Evolutionary conservation across 192 early-diverging fungal species (phyloP), one percentile per base, ranked within the genome.

Genomic region (Lobosporangium transversale): DNA sequence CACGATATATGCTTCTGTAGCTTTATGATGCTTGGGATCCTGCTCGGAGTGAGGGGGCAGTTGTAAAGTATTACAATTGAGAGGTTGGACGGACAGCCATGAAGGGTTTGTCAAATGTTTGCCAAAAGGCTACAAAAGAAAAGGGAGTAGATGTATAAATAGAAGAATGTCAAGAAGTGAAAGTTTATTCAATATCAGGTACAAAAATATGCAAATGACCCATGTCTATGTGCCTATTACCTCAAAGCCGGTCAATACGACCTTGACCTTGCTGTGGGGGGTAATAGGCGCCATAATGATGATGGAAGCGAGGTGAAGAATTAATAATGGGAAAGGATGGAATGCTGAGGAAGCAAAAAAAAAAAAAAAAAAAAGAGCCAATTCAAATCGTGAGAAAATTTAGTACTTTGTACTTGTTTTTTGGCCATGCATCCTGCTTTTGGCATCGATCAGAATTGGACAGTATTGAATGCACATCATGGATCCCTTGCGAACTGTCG

Each of bases 221-320:
- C n/a, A n/a, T n/a, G n/a, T n/a, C n/a, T n/a, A n/a, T n/a, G n/a
- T n/a, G 20, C n/a, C n/a, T n/a, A n/a, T n/a, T 75, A 76, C 73
- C 73, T 76, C 64, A 48, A 76, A 76, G 20, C 73, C 73, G 5
- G 73, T 76, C 21, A 76, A 52, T 47, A 76, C 56, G 48, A 76
- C 65, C 53, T 67, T 76, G 65, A 76, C 73, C 30, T 45, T 75
- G 54, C 58, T 37, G 57, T 7, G 44, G 30, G 27, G 17, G 11
- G 56, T 20, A 21, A 75, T 75, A 40, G 70, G 70, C 14, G 70
- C 70, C 70, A 75, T 71, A 37, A 12, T 52, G 50, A 24, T 32
- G 27, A 9, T 11, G 9, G 17, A 35, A 48, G 29, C 15, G 56
- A 52, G 17, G 27, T 21, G 18, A 52, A 58, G 44, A 32, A 48